phyloP scores from a whole-genome alignment of 352 stramenopile genomes.

The Globisporangium abappressorium region DNA sequence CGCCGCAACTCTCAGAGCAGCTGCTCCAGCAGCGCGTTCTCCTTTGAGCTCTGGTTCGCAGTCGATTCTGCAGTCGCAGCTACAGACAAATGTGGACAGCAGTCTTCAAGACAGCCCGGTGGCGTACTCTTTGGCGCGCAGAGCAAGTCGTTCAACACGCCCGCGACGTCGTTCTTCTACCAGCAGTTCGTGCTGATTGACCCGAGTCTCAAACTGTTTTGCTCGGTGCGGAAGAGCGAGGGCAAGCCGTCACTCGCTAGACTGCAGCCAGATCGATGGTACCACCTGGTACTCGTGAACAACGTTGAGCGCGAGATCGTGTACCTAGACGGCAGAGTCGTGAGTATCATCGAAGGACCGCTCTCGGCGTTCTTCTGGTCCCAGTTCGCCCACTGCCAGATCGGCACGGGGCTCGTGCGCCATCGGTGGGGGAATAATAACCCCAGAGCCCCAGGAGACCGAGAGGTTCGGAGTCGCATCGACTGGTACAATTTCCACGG shows the following conservation, averaged over 20 bases:
- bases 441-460: neutral
- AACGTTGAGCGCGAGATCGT: conserved; percentile 25
- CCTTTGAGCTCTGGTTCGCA: conserved; percentile 6
- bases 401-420: conserved; percentile 37
- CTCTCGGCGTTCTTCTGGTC: conserved; percentile 35
- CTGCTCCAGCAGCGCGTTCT: neutral
- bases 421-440: conserved; percentile 9
- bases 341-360: conserved; percentile 16
- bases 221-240: conserved; percentile 26
- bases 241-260: conserved; percentile 16
- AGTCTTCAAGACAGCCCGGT: conserved; percentile 5
- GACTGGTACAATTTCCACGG: conserved; percentile 49
- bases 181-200: conserved; percentile 44
- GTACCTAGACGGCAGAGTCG: conserved; percentile 34
- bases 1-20: neutral
- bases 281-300: conserved; percentile 48
- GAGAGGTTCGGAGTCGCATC: neutral
- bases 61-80: neutral
- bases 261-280: conserved; percentile 32
- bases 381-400: conserved; percentile 31
- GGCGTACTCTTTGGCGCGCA: conserved; percentile 45
- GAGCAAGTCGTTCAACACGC: conserved; percentile 27
- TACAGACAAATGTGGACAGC: neutral
- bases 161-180: conserved; percentile 34
- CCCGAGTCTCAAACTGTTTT: conserved; percentile 33